Conservation (phyloP, 2,329 filamentous ascomycete genomes). For the Simplicillium aogashimaense region DNA sequence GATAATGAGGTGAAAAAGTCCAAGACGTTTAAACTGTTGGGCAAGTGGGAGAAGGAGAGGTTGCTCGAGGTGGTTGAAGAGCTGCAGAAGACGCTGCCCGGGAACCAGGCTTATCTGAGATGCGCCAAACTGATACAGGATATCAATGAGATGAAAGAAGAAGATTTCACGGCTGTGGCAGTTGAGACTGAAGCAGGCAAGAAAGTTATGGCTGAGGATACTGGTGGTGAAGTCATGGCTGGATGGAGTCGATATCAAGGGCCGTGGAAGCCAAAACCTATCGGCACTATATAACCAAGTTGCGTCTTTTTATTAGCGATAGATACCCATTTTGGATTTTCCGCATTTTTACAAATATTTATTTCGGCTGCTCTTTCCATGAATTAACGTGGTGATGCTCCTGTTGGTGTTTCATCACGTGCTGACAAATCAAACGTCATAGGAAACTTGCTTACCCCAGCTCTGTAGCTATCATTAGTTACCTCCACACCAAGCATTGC, state of each 20-base stretch:
- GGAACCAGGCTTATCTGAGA: constrained; percentile 32
- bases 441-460: not conserved
- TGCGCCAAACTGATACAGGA: constrained; percentile 32
- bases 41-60: constrained; percentile 23
- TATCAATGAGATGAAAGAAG: constrained; percentile 13
- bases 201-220: constrained; percentile 5
- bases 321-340: no score
- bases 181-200: constrained; percentile 7
- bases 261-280: constrained; percentile 47
- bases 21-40: constrained; percentile 18
- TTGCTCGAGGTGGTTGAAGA: constrained; percentile 27
- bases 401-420: not conserved
- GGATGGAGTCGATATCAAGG: constrained; percentile 42
- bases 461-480: no score
- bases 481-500: no score
- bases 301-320: not conserved
- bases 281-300: constrained; percentile 37
- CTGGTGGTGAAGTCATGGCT: constrained; percentile 7
- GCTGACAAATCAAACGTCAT: not conserved
- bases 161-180: constrained; percentile 9
- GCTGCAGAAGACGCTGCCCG: constrained; percentile 27
- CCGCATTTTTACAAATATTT: no score
- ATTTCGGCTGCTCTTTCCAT: no score
- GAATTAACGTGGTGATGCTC: no score
- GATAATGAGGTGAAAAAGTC: constrained; percentile 16